Percentiles rank a stretch among this genome's conserved stretches.
These are phyloP conservation scores for Rhodosporidiobolus sp. DNA, from an alignment of 768 basidiomycete species.

Conservation along the genomic window DNA sequence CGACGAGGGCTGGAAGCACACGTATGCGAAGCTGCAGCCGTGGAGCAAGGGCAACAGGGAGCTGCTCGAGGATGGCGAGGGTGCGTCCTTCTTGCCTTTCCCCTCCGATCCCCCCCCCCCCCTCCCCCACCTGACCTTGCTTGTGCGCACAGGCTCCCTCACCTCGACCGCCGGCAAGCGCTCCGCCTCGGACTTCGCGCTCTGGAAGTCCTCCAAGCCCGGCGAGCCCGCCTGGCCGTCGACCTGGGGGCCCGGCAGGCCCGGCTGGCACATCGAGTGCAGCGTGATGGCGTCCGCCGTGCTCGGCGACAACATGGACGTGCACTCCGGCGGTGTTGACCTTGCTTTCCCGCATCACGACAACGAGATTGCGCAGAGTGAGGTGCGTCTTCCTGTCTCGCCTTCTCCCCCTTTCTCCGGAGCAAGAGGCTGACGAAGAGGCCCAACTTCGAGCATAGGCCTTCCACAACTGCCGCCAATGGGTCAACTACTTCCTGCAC, in stretches of 20 bases:
- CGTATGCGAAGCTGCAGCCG: slow-evolving; percentile 91
- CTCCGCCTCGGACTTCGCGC: slow-evolving; percentile 86
- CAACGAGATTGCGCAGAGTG: slow-evolving; percentile 96
- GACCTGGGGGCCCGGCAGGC: slow-evolving; percentile 91
- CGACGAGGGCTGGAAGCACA: slow-evolving; percentile 57
- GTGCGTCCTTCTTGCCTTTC: slow-evolving; percentile 49
- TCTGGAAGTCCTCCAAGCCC: slow-evolving; percentile 95
- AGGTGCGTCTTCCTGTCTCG: slow-evolving; percentile 54
- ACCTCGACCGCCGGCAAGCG: slow-evolving; percentile 63
- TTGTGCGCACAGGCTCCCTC: slow-evolving; percentile 55
- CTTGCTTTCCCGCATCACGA: slow-evolving; percentile 99
- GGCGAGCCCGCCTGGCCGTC: slow-evolving; percentile 97
- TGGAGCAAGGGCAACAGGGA: slow-evolving; percentile 93
- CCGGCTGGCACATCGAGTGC: slow-evolving; percentile 99
- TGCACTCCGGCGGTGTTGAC: slow-evolving; percentile 96
- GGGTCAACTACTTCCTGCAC: slow-evolving; percentile 99
- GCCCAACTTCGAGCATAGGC: slow-evolving; percentile 59
- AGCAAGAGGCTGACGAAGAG: not conserved
- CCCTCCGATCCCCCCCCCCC: not conserved
- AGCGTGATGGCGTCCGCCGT: slow-evolving; percentile 95
- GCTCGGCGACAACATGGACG: slow-evolving; percentile 87
- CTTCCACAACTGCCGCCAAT: slow-evolving; percentile 81
- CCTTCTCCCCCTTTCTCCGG: too few relatives aligned
- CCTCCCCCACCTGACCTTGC: not conserved
- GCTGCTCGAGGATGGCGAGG: slow-evolving; percentile 87